Base-by-base conservation (phyloP, 495 filamentous ascomycete genomes). In the Lentithecium fluviatile region DNA sequence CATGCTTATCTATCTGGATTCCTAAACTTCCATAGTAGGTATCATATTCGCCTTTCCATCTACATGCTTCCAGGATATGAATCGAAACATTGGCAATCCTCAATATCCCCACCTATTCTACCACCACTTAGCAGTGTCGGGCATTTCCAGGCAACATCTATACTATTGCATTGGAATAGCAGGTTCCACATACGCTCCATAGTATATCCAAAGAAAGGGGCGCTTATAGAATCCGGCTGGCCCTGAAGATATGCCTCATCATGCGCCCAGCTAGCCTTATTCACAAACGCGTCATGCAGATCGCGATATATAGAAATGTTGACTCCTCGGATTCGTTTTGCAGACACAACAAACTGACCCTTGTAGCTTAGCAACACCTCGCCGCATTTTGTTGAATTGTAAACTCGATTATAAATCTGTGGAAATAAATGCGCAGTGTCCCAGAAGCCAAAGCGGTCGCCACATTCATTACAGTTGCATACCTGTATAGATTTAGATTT, bases 341-440 rank as follows among this genome's bases (percentile, higher is more conserved):
- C 72, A n/a, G 74, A 75, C 10, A 71, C 75, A 40, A 80, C 69
- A 53, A 80, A 79, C 56, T 77, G 75, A 2, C 77, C 76, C 59
- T 73, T 74, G 65, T 77, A 78, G 12, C 70, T 66, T 23, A 78
- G 64, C 3, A 77, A 56, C 11, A 74, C 68, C 17, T 55, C 58
- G 2, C 60, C 55, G 51, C 67, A 69, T 12, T 26, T 38, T 11
- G 1, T 29, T 1, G 24, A 11, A 21, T 52, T 43, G 45, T 59
- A 34, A 15, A 66, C 58, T 10, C 42, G 36, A 38, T 58, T 55
- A 53, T 68, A 76, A 37, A 77, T 57, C n/a, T 64, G 45, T 2
- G 69, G 65, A 21, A 78, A 50, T 7, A 74, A 38, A 7, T 58
- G 34, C 19, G 64, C 69, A 17, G 62, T 54, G 34, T 77, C 74